Evolutionary conservation across 169 alveolate genomes (phyloP).

Genomic region (Eimeria brunetti): DNA sequence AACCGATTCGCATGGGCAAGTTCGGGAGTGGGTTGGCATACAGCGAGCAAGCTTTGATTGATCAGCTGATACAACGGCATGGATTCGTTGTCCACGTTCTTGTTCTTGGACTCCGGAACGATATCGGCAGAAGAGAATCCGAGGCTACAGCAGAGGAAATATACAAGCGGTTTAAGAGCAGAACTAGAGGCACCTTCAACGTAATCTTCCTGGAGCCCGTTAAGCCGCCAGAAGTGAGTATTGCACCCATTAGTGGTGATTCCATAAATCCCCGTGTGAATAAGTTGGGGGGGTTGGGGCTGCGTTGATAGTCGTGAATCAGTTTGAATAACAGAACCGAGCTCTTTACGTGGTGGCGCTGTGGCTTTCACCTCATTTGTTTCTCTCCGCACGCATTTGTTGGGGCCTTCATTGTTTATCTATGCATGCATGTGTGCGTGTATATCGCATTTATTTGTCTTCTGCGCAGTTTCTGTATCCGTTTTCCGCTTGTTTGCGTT

Average conservation of each 20-base stretch:
- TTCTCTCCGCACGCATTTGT: too few relatives aligned
- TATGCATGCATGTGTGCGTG: neutral
- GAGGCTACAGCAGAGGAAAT: conserved; percentile 76
- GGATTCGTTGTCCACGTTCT: conserved; percentile 63
- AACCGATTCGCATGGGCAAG: conserved; percentile 69
- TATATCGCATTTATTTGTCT: neutral
- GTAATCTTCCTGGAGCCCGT: conserved; percentile 67
- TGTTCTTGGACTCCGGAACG: conserved; percentile 51
- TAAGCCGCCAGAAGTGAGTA: conserved; percentile 61
- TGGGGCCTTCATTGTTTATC: too few relatives aligned
- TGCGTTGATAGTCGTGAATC: neutral
- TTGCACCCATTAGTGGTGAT: neutral
- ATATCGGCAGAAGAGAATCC: conserved; percentile 23
- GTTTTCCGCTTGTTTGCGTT: neutral
- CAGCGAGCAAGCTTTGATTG: conserved; percentile 62
- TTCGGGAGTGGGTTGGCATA: conserved; percentile 67
- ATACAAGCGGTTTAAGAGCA: conserved; percentile 59
- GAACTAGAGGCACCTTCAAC: conserved; percentile 71
- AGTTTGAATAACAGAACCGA: neutral
- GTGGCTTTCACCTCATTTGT: neutral
- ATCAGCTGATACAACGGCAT: conserved; percentile 42
- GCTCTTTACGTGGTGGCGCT: neutral
- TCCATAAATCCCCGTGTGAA: neutral
- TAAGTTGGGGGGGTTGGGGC: neutral
- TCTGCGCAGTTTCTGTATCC: neutral